phyloP scores from a whole-genome alignment of 768 basidiomycete genomes.

The Naganishia antarctica region DNA sequence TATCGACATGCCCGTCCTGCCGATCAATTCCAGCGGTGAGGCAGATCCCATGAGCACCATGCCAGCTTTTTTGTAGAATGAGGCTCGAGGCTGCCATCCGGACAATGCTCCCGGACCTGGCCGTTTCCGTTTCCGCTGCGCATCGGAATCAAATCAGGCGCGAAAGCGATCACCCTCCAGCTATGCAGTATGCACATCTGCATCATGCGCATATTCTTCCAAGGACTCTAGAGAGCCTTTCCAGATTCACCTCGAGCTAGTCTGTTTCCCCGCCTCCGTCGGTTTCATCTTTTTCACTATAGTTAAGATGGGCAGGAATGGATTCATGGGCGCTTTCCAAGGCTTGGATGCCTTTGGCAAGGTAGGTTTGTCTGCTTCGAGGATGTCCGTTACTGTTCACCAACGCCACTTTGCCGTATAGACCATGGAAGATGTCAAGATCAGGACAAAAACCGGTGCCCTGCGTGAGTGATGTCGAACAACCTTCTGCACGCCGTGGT shows the following conservation, averaged over 20 bases:
- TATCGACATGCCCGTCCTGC: no score
- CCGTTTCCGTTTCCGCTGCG: no score
- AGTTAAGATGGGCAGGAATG: conserved; percentile 47
- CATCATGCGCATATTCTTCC: not conserved
- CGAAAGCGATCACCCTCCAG: conserved; percentile 1
- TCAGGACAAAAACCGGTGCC: conserved; percentile 92
- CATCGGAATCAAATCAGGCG: no score
- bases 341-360: conserved; percentile 99
- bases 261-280: no score
- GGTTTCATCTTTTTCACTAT: no score
- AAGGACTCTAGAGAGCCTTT: no score
- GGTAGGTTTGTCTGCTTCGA: conserved; percentile 53
- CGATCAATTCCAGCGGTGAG: no score
- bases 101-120: no score
- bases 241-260: no score
- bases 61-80: no score
- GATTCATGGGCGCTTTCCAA: conserved; percentile 57
- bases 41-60: no score
- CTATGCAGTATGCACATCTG: not conserved
- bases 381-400: not conserved
- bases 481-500: conserved; percentile 5
- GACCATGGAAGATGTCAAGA: conserved; percentile 99
- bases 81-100: no score
- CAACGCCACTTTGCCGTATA: conserved; percentile 45
- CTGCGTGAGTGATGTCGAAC: conserved; percentile 60